These are phyloP conservation scores for Aegilops longissima DNA, from an alignment of 176 grass and related monocot species.

Conservation along the genomic window DNA sequence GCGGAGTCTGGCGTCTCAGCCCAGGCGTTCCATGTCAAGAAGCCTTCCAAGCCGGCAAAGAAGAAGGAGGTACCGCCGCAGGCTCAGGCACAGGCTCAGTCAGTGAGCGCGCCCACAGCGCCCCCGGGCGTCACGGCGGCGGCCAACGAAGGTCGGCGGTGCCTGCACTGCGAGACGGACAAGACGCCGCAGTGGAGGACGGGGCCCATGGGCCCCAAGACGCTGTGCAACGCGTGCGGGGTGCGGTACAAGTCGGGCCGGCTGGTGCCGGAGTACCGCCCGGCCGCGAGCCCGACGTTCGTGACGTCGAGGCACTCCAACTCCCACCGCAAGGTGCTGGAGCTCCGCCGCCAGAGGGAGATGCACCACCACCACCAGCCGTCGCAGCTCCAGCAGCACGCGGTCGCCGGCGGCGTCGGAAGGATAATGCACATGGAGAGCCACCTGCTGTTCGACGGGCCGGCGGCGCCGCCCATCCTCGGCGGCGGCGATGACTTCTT, in stretches of 20 bases:
- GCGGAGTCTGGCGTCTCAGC: slow-evolving; percentile 40
- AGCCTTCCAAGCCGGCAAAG: slow-evolving; percentile 51
- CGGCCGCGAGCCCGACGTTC: slow-evolving; percentile 86
- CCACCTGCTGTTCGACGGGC: slow-evolving; percentile 42
- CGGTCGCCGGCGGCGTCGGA: neutral
- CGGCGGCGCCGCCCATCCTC: neutral
- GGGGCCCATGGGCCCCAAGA: slow-evolving; percentile 94
- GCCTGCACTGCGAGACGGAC: slow-evolving; percentile 92
- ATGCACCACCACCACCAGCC: slow-evolving; percentile 20
- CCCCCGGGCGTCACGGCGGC: neutral
- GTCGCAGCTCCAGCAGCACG: slow-evolving; percentile 11
- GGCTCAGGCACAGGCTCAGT: neutral
- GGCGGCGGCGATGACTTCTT: slow-evolving; percentile 53
- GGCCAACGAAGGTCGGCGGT: slow-evolving; percentile 48
- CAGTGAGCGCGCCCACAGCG: neutral
- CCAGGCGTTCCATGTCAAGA: slow-evolving; percentile 31
- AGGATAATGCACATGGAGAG: slow-evolving; percentile 35
- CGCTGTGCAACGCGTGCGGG: slow-evolving; percentile 97
- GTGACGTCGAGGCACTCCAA: slow-evolving; percentile 82
- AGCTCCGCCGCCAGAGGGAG: slow-evolving; percentile 86
- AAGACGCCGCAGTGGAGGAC: slow-evolving; percentile 99
- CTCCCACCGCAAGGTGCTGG: slow-evolving; percentile 96
- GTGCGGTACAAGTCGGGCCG: slow-evolving; percentile 91
- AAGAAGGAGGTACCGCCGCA: slow-evolving; percentile 48
- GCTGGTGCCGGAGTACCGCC: slow-evolving; percentile 93